phyloP scores from a whole-genome alignment of 2,329 filamentous ascomycete genomes.

The Kalmusia sp. region DNA sequence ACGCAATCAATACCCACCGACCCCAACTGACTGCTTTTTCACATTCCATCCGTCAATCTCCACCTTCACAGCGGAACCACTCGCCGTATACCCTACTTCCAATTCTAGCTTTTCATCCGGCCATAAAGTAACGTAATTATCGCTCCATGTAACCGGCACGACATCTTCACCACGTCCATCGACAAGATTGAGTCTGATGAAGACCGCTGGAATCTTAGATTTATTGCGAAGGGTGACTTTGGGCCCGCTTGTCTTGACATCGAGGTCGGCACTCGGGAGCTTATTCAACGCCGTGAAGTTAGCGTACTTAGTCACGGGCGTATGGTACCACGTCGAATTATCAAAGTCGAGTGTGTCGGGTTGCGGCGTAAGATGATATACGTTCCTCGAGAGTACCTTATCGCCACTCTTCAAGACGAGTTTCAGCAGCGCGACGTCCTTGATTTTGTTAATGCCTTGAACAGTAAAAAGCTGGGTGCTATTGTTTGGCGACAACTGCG shows the following conservation, averaged over 20 bases:
- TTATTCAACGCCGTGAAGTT: conserved; percentile 56
- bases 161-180: conserved; percentile 55
- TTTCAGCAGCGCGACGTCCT: conserved; percentile 59
- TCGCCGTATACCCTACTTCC: conserved; percentile 8
- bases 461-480: conserved; percentile 30
- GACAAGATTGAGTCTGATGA: conserved; percentile 61
- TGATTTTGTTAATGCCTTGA: conserved; percentile 38
- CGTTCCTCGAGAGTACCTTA: conserved; percentile 60
- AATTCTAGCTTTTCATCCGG: conserved; percentile 59
- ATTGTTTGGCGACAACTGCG: conserved; percentile 55
- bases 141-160: conserved; percentile 63
- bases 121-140: conserved; percentile 70
- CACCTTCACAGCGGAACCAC: conserved; percentile 8
- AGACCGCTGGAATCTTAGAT: conserved; percentile 63
- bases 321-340: conserved; percentile 65
- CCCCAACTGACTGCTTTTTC: conserved; percentile 7
- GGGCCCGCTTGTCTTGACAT: conserved; percentile 30
- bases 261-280: conserved; percentile 15
- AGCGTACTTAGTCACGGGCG: conserved; percentile 61
- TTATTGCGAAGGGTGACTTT: conserved; percentile 60
- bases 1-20: too few relatives aligned
- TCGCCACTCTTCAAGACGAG: conserved; percentile 53
- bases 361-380: conserved; percentile 63
- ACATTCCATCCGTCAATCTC: conserved; percentile 22
- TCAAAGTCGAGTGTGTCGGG: conserved; percentile 63